phyloP scores from a whole-genome alignment of 805 yeast species.

The Yamadazyma takamatsuzukensis region DNA sequence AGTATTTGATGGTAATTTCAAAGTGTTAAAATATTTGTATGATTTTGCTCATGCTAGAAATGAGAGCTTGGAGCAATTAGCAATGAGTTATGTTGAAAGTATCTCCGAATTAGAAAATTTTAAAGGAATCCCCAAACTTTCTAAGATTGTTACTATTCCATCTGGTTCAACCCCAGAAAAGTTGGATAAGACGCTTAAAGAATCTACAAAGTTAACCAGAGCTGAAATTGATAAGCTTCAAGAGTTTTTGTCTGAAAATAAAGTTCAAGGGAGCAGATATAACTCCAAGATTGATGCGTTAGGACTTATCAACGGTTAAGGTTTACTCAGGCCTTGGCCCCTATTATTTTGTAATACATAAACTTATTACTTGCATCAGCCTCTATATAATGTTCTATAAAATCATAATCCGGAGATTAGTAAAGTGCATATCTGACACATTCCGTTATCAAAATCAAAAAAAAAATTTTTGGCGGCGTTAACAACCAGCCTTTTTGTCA shows the following conservation, averaged over 20 bases:
- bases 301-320: too few species aligned
- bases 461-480: too few species aligned
- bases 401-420: too few species aligned
- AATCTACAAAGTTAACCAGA: conserved; percentile 44
- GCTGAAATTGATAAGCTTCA: conserved; percentile 55
- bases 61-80: conserved; percentile 54
- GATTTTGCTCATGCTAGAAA: conserved; percentile 45
- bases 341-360: too few species aligned
- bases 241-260: conserved; percentile 38
- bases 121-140: conserved; percentile 38
- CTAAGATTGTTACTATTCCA: conserved; percentile 75
- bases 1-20: conserved; percentile 50
- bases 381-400: too few species aligned
- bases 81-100: conserved; percentile 47
- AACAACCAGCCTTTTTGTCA: too few species aligned
- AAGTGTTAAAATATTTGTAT: conserved; percentile 47
- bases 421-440: too few species aligned
- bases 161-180: conserved; percentile 61
- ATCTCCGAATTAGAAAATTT: conserved; percentile 60
- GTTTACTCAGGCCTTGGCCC: too few species aligned
- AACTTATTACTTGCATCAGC: too few species aligned
- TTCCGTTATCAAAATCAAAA: too few species aligned
- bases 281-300: not conserved
- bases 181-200: conserved; percentile 57
- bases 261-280: conserved; percentile 45